Conservation (phyloP, 208 protist genomes). For the Borovskyia barvae region DNA sequence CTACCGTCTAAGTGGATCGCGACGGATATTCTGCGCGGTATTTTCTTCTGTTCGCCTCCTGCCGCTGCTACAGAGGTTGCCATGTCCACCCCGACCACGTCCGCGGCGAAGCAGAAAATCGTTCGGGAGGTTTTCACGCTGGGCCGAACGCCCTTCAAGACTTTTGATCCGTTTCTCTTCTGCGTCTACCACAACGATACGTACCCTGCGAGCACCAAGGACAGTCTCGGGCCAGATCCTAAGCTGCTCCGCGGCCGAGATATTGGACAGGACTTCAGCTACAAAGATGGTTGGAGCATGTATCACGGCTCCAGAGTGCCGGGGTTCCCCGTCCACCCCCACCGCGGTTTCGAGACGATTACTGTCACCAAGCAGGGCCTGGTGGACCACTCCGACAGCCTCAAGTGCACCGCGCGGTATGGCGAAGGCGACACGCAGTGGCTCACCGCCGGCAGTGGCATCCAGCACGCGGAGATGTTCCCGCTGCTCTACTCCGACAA, state of each 20-base stretch:
- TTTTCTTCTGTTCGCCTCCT: no score
- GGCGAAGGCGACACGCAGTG: constrained; percentile 85
- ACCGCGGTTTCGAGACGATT: constrained; percentile 90
- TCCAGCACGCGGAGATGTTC: constrained; percentile 88
- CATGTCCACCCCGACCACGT: not conserved
- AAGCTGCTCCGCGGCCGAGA: constrained; percentile 33
- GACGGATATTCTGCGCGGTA: no score
- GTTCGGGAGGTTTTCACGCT: constrained; percentile 15
- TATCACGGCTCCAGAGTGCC: constrained; percentile 61
- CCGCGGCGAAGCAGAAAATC: constrained; percentile 1
- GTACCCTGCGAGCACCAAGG: constrained; percentile 35
- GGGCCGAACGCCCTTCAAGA: constrained; percentile 4
- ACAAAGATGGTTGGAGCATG: constrained; percentile 67
- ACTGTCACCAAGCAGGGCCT: constrained; percentile 73
- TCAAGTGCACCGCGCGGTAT: constrained; percentile 72
- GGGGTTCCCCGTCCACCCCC: constrained; percentile 87
- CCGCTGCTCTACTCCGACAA: constrained; percentile 28
- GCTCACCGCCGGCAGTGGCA: constrained; percentile 90
- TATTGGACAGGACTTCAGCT: constrained; percentile 63
- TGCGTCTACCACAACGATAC: constrained; percentile 55
- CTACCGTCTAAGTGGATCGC: no score
- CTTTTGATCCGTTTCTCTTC: constrained; percentile 61
- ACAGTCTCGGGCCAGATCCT: constrained; percentile 24
- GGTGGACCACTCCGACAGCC: constrained; percentile 76
- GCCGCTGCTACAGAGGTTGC: no score